These are phyloP conservation scores for Phaeoacremonium minimum DNA, from an alignment of 2,329 filamentous ascomycete genomes.

Conservation along the genomic window DNA sequence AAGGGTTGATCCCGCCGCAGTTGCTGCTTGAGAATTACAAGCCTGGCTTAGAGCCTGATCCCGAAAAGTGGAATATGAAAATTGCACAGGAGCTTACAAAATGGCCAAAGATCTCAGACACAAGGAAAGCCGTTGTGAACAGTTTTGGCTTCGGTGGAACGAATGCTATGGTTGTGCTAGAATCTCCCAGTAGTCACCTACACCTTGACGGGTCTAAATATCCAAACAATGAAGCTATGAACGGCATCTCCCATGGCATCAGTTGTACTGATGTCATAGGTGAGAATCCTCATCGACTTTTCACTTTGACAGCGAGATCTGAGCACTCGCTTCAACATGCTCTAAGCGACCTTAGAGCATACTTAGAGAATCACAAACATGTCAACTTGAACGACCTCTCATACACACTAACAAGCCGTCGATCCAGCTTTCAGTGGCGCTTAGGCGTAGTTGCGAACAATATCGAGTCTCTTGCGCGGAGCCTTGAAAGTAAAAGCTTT, in stretches of 20 bases:
- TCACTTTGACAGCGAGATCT: conserved; percentile 1
- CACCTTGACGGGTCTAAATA: neutral
- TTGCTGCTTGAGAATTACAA: conserved; percentile 8
- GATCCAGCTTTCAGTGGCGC: neutral
- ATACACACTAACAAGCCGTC: neutral
- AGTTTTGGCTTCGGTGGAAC: conserved; percentile 28
- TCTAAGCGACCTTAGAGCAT: neutral
- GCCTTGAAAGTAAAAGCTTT: neutral
- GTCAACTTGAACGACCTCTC: neutral
- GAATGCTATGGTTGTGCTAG: conserved; percentile 24
- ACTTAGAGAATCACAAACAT: neutral
- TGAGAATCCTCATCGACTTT: neutral
- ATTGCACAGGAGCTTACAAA: neutral
- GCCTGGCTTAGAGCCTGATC: conserved; percentile 2
- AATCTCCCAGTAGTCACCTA: neutral
- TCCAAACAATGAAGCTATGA: neutral
- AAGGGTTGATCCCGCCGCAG: conserved; percentile 8
- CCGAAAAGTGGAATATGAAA: neutral
- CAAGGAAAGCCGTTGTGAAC: conserved; percentile 12
- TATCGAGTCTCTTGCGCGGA: conserved; percentile 1
- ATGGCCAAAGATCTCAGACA: conserved; percentile 3
- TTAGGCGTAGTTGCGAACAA: neutral
- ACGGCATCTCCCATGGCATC: neutral
- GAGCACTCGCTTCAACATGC: neutral
- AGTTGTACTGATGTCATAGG: too few relatives aligned